phyloP scores from a whole-genome alignment of 495 filamentous ascomycete genomes.

The Elasticomyces elasticus region DNA sequence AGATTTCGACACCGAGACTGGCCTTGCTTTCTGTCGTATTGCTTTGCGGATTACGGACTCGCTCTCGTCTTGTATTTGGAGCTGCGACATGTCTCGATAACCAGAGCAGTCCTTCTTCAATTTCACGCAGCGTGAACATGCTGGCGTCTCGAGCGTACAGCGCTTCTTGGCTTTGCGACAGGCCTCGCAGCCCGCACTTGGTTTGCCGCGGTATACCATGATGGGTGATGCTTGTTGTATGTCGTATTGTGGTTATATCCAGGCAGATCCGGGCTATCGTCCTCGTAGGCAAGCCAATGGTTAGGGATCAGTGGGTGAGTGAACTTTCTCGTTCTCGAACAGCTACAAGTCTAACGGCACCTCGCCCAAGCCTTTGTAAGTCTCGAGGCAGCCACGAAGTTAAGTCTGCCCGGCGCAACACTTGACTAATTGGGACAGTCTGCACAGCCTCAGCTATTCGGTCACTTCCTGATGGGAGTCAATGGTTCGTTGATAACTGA shows the following conservation, averaged over 20 bases:
- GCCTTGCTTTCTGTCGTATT: background rate
- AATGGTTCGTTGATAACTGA: no score
- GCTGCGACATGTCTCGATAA: constrained; percentile 19
- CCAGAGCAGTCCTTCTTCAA: constrained; percentile 19
- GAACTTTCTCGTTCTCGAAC: no score
- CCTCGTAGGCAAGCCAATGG: no score
- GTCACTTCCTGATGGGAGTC: no score
- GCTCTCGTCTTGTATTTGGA: constrained; percentile 24
- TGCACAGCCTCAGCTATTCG: constrained; percentile 3
- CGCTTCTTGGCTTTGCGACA: constrained; percentile 23
- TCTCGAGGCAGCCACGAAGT: background rate
- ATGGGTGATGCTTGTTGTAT: no score
- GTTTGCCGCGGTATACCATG: constrained; percentile 23
- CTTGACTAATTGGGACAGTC: background rate
- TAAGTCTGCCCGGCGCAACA: background rate
- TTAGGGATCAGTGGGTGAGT: no score
- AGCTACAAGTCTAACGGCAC: no score
- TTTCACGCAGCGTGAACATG: constrained; percentile 18
- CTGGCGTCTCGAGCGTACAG: constrained; percentile 16
- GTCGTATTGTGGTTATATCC: no score
- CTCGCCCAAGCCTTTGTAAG: background rate
- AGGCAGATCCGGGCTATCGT: no score
- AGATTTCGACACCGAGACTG: background rate
- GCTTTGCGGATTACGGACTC: constrained; percentile 14
- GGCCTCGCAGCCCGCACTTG: constrained; percentile 17